A percentile compares a stretch with the other conserved stretches of the same genome.
These are phyloP conservation scores for Elaeagnus macrophylla DNA, from an alignment of 306 rosid genomes.

Conservation along the genomic window DNA sequence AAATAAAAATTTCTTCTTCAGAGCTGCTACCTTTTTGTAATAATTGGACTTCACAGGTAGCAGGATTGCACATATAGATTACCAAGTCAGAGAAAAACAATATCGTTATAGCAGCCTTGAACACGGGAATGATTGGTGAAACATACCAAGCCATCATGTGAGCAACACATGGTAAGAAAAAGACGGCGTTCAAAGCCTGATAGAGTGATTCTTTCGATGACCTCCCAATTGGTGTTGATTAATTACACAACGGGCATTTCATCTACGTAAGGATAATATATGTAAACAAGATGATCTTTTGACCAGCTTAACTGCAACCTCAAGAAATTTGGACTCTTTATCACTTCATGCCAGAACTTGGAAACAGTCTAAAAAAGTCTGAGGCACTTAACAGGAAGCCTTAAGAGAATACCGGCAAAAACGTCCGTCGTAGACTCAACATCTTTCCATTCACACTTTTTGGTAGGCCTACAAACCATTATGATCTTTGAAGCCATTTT, in stretches of 20 bases:
- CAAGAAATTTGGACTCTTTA: slow-evolving; percentile 10
- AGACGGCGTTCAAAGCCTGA: slow-evolving; percentile 9
- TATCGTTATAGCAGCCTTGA: not conserved
- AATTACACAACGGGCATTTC: slow-evolving; percentile 5
- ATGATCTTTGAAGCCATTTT: not conserved
- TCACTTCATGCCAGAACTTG: slow-evolving; percentile 10
- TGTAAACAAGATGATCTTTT: slow-evolving; percentile 3
- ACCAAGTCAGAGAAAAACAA: slow-evolving; percentile 3
- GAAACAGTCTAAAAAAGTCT: slow-evolving; percentile 6
- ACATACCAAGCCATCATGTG: slow-evolving; percentile 20
- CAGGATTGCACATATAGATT: slow-evolving; percentile 26
- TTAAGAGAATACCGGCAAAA: slow-evolving; percentile 8
- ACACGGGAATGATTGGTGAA: slow-evolving; percentile 16
- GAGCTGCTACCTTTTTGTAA: slow-evolving; percentile 20
- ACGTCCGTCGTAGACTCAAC: slow-evolving; percentile 15
- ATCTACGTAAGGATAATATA: slow-evolving; percentile 18
- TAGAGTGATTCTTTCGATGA: slow-evolving; percentile 10
- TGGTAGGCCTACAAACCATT: slow-evolving; percentile 3
- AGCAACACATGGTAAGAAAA: slow-evolving; percentile 19
- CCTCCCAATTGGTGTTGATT: slow-evolving; percentile 9
- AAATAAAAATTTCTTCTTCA: slow-evolving; percentile 3
- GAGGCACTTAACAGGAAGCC: slow-evolving; percentile 18
- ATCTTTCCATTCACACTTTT: slow-evolving; percentile 1
- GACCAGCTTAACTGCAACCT: slow-evolving; percentile 15
- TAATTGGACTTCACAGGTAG: slow-evolving; percentile 12